Conservation (phyloP, 768 basidiomycete species). For the Naganishia friedmannii region DNA sequence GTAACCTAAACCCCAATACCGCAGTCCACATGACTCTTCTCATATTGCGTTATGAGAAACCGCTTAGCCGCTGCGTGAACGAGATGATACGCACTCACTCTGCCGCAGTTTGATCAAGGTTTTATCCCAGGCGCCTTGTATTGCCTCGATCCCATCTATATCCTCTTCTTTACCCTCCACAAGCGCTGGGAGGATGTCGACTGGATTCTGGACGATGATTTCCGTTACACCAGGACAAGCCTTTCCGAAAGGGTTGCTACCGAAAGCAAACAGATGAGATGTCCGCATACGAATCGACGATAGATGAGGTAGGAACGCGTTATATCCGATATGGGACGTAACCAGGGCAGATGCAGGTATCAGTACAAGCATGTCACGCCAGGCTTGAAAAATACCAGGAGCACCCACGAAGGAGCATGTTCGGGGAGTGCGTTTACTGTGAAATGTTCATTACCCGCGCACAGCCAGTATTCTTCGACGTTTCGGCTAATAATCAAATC, state of each 20-base stretch:
- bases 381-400: too few relatives aligned
- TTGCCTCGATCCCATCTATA: not conserved
- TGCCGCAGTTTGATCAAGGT: constrained; percentile 2
- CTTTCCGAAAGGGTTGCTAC: constrained; percentile 23
- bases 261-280: constrained; percentile 23
- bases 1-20: not conserved
- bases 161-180: not conserved
- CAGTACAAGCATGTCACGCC: too few relatives aligned
- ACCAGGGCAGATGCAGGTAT: too few relatives aligned
- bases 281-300: not conserved
- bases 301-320: too few relatives aligned
- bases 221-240: not conserved
- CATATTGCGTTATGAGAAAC: not conserved
- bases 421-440: not conserved
- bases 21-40: not conserved
- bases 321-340: too few relatives aligned
- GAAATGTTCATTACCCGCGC: not conserved
- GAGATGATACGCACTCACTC: constrained; percentile 9
- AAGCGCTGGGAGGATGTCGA: constrained; percentile 18
- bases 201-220: constrained; percentile 9
- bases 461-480: too few relatives aligned
- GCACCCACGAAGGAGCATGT: too few relatives aligned
- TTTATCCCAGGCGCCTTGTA: constrained; percentile 16
- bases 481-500: not conserved
- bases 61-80: not conserved